Evolutionary conservation across 2,329 filamentous ascomycete genomes (phyloP), one percentile per base, ranked within the genome.

Genomic region (Colletotrichum sp.): DNA sequence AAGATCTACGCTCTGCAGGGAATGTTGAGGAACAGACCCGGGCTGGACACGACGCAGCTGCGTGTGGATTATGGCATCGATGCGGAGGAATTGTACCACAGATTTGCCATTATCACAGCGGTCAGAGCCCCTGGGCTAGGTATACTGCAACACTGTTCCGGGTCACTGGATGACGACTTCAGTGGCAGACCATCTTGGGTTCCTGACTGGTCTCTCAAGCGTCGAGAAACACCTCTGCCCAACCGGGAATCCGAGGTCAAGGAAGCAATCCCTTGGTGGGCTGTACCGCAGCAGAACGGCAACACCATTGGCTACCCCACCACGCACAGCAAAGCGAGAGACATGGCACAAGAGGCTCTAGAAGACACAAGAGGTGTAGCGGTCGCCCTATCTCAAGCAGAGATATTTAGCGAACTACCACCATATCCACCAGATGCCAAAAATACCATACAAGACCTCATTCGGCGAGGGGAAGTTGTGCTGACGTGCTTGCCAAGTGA

Each of bases 1-100:
- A 77, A 77, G n/a, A 62, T 78, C 14, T 78, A 74, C 26, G 78
- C 59, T 16, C 62, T 79, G 36, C 55, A 77, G 8, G 77, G 75
- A 24, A 70, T 79, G n/a, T 55, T 62, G 36, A 61, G n/a, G n/a
- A 26, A 10, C 34, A 48, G 26, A 30, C 30, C 30, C 7, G n/a
- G 30, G 9, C 28, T 61, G 7, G 28, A 32, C 5, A 61, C 58
- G 12, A 24, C 36, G 32, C 38, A 32, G n/a, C 16, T 56, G 30
- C 69, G n/a, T 12, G 30, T 55, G 38, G 43, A 67, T 14, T 67
- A 67, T n/a, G 64, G 21, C 7, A 28, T 55, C 18, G 10, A 24
- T 36, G 30, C 38, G 24, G 30, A 63, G 21, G 30, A 38, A 38
- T 16, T 55, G 16, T 36, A 56, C 32, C 38, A 16, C 28, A 67